A percentile compares a stretch with the other conserved stretches of the same genome.
These are phyloP conservation scores for Prillingera fragicola DNA, from an alignment of 1,284 basidiomycete species.

Conservation along the genomic window DNA sequence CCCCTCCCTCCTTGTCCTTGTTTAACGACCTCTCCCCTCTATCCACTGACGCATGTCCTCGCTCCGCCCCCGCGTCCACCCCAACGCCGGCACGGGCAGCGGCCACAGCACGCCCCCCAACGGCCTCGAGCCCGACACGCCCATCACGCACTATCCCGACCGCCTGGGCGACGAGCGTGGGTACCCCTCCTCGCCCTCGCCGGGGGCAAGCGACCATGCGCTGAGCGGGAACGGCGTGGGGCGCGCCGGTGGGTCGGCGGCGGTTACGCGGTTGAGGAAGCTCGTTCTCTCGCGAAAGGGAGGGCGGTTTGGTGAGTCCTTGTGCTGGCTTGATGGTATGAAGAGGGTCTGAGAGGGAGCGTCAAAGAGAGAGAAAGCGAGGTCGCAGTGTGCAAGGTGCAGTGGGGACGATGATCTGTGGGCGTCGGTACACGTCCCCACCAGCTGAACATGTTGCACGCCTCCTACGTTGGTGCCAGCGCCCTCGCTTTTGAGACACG, in stretches of 20 bases:
- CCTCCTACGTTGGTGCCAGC: too few species aligned
- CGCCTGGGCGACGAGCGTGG: conserved; percentile 4
- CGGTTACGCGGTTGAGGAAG: background rate
- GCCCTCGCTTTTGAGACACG: too few species aligned
- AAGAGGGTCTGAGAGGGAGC: too few species aligned
- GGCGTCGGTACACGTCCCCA: too few species aligned
- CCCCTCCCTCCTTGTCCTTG: background rate
- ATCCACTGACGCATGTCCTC: background rate
- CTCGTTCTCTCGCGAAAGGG: conserved; percentile 1
- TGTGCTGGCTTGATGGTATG: background rate
- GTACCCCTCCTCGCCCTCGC: too few species aligned
- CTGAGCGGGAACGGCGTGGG: background rate
- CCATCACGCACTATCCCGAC: conserved; percentile 14
- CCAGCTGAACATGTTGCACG: too few species aligned
- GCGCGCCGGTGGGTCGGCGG: background rate
- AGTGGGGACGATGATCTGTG: too few species aligned
- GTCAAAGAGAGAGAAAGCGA: too few species aligned
- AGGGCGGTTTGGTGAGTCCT: conserved; percentile 10
- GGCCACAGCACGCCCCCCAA: background rate
- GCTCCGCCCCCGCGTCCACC: conserved; percentile 7
- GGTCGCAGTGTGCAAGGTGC: too few species aligned
- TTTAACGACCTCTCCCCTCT: background rate
- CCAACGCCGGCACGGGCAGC: too few species aligned
- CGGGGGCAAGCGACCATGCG: background rate
- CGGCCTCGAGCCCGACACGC: conserved; percentile 14